Conservation (phyloP, 1,139 yeast species). For the Saccharomycopsis crataegensis region DNA sequence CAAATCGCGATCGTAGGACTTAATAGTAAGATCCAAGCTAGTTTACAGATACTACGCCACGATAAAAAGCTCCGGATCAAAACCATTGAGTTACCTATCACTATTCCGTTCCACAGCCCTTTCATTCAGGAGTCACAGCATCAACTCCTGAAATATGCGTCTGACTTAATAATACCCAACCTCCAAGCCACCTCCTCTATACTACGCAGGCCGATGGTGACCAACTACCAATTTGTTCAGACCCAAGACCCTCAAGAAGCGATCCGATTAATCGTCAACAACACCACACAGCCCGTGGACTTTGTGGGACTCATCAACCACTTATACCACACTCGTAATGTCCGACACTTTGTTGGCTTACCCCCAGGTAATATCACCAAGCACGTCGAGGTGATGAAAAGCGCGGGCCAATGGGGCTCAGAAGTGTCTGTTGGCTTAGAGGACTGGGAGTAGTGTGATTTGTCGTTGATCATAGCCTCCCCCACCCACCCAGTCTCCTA, state of each 20-base stretch:
- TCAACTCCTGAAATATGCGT: constrained; percentile 25
- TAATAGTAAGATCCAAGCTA: background rate
- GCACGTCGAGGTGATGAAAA: constrained; percentile 2
- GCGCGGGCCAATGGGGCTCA: background rate
- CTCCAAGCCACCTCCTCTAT: no score
- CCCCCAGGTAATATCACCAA: constrained; percentile 17
- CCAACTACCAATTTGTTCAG: constrained; percentile 8
- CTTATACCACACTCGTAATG: constrained; percentile 7
- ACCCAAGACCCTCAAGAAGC: constrained; percentile 5
- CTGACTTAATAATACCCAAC: constrained; percentile 6
- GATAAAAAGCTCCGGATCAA: constrained; percentile 25
- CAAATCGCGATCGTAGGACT: constrained; percentile 30
- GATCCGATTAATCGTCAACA: constrained; percentile 5
- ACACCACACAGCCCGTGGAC: constrained; percentile 15
- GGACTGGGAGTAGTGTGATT: no score
- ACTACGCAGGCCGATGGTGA: constrained; percentile 7
- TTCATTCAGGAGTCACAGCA: constrained; percentile 31
- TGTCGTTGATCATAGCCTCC: no score
- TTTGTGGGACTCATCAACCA: constrained; percentile 13
- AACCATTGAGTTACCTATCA: constrained; percentile 32
- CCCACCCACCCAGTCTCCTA: no score
- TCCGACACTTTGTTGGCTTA: constrained; percentile 7
- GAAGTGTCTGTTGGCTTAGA: no score
- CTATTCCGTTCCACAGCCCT: constrained; percentile 41
- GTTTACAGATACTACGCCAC: background rate